A percentile compares a stretch with the other conserved stretches of the same genome.
These are phyloP conservation scores for Phoenix dactylifera DNA, from an alignment of 176 grass and related monocot species.

Conservation along the genomic window DNA sequence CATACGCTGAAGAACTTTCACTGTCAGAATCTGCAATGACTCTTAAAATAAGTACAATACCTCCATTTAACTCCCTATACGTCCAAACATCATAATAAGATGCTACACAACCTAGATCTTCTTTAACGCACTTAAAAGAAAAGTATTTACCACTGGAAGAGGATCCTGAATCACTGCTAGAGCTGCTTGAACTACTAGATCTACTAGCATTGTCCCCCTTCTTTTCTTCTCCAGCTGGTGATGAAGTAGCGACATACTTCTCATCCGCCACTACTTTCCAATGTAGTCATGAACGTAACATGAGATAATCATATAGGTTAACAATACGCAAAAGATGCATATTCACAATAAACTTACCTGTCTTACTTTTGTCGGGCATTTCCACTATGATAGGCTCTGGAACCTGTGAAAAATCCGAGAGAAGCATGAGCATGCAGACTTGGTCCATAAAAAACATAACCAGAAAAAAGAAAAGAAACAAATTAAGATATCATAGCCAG, in stretches of 20 bases:
- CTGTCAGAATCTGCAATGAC: slow-evolving; percentile 75
- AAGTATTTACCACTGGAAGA: slow-evolving; percentile 75
- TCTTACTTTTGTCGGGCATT: slow-evolving; percentile 28
- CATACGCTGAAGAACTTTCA: slow-evolving; percentile 80
- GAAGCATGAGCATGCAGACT: background rate
- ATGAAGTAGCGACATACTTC: slow-evolving; percentile 41
- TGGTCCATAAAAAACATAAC: too few species aligned
- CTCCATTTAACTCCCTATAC: slow-evolving; percentile 13
- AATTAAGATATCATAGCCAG: background rate
- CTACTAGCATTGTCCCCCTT: slow-evolving; percentile 53
- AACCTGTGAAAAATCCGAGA: slow-evolving; percentile 24
- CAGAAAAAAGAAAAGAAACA: background rate
- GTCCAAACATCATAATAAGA: background rate
- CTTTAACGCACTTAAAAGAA: background rate
- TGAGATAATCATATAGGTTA: too few species aligned
- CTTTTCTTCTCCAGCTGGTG: slow-evolving; percentile 29
- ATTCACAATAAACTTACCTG: slow-evolving; percentile 25
- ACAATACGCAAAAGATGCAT: too few species aligned
- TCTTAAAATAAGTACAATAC: slow-evolving; percentile 10
- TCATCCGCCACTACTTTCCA: slow-evolving; percentile 38
- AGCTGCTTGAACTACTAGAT: slow-evolving; percentile 74
- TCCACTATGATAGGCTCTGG: slow-evolving; percentile 36
- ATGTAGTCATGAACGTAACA: too few species aligned
- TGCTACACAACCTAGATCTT: background rate
- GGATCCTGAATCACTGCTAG: slow-evolving; percentile 83